Evolutionary conservation across 2,329 filamentous ascomycete species (phyloP).

Genomic region (Sporothrix luriei): DNA sequence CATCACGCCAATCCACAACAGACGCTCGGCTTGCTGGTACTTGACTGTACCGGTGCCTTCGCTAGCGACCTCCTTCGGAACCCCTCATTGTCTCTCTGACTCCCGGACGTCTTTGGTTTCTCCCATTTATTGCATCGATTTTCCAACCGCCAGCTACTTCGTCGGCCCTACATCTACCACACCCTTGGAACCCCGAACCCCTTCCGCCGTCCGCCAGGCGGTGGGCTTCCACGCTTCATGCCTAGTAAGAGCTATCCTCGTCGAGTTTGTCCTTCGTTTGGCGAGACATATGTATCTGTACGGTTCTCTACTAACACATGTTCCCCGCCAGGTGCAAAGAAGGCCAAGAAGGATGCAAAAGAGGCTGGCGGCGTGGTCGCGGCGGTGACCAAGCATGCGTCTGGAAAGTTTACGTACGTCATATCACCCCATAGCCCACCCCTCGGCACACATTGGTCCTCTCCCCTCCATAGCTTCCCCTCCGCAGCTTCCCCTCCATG

Average conservation of each 20-base stretch:
- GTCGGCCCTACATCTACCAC: not conserved
- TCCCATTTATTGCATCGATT: too few species aligned
- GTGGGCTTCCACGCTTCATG: conserved; percentile 36
- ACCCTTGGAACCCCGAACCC: conserved; percentile 17
- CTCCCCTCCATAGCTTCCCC: not conserved
- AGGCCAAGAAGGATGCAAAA: conserved; percentile 59
- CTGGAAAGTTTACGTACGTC: conserved; percentile 57
- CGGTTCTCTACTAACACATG: not conserved
- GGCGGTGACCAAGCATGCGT: conserved; percentile 56
- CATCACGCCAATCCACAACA: not conserved
- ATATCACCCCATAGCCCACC: not conserved
- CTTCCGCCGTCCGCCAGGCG: conserved; percentile 34
- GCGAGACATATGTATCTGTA: not conserved
- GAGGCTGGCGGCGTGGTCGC: conserved; percentile 56
- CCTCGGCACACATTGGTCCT: not conserved
- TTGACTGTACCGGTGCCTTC: not conserved
- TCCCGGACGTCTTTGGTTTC: not conserved
- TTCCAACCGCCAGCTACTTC: not conserved
- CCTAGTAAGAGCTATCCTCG: conserved; percentile 33
- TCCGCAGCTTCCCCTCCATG: not conserved
- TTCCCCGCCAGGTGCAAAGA: conserved; percentile 44
- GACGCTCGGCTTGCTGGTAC: conserved; percentile 6
- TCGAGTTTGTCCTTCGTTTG: not conserved
- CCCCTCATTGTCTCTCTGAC: not conserved
- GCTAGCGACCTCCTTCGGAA: not conserved